These are phyloP conservation scores for Rhododendron mucronatum DNA, from an alignment of 148 eudicot species.

Conservation along the genomic window DNA sequence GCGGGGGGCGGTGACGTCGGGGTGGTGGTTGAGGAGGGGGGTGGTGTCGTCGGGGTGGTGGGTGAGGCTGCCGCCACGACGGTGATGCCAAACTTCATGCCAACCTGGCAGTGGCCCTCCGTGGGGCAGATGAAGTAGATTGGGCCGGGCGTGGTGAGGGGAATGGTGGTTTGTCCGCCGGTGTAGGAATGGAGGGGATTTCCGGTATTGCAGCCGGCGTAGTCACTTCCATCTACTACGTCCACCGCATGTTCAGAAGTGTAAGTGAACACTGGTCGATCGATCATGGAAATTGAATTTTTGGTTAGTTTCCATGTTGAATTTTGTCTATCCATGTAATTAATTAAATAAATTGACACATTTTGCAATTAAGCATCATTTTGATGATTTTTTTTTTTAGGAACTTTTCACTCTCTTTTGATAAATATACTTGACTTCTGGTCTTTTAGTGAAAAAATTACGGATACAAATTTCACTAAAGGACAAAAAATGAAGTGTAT, in stretches of 20 bases:
- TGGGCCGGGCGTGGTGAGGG: conserved; percentile 22
- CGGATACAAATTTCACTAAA: no score
- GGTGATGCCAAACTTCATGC: conserved; percentile 37
- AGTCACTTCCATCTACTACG: conserved; percentile 22
- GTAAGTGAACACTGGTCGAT: conserved; percentile 24
- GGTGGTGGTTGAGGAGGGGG: neutral
- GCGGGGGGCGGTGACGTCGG: neutral
- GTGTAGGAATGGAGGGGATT: conserved; percentile 15
- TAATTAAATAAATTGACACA: no score
- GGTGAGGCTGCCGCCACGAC: conserved; percentile 13
- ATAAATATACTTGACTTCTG: no score
- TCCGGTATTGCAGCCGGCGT: conserved; percentile 23
- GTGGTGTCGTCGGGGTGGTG: conserved; percentile 10
- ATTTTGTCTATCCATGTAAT: no score
- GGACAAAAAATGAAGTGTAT: no score
- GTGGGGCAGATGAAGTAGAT: conserved; percentile 41
- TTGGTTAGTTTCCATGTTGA: neutral
- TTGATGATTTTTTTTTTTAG: no score
- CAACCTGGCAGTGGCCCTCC: conserved; percentile 28
- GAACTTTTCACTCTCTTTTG: no score
- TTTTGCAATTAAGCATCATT: neutral
- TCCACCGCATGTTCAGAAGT: conserved; percentile 18
- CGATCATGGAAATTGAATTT: neutral
- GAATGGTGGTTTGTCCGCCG: conserved; percentile 22
- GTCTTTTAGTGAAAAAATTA: no score